Conservation (phyloP, 108 stramenopile genomes). For the Cafeteria roenbergensis region DNA sequence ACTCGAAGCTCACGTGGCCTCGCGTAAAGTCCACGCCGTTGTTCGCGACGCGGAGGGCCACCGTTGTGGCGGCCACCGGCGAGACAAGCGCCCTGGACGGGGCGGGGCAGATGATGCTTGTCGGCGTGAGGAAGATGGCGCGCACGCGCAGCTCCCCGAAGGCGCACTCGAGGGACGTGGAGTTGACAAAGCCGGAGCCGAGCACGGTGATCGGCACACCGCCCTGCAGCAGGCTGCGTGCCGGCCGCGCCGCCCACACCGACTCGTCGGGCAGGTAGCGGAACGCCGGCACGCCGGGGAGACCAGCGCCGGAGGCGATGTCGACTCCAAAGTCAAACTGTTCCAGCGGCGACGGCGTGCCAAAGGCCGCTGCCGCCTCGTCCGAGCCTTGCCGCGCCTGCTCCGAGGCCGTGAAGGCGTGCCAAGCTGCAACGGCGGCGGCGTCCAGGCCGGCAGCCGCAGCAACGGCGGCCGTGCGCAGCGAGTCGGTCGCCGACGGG, state of each 20-base stretch:
- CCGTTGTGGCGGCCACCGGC: constrained; percentile 2
- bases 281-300: constrained; percentile 1
- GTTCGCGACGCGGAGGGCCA: constrained; percentile 38
- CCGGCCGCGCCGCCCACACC: constrained; percentile 19
- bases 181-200: constrained; percentile 42
- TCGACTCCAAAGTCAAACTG: constrained; percentile 10
- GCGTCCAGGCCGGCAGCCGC: not conserved
- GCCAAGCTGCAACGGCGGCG: no score
- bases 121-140: constrained; percentile 25
- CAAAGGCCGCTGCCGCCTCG: constrained; percentile 3
- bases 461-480: not conserved
- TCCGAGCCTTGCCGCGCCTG: not conserved
- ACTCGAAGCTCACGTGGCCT: not conserved
- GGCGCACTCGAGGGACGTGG: constrained; percentile 30
- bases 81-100: constrained; percentile 8
- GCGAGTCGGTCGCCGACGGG: not conserved
- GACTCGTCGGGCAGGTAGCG: constrained; percentile 21
- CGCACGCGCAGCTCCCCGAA: constrained; percentile 11
- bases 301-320: constrained; percentile 20
- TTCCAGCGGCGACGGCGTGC: not conserved
- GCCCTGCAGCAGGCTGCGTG: constrained; percentile 17
- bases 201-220: constrained; percentile 27
- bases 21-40: constrained; percentile 42
- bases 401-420: not conserved
- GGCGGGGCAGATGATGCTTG: constrained; percentile 25